Percentiles rank a stretch among this genome's conserved stretches.
These are phyloP conservation scores for Pyrenochaeta sp. DNA, from an alignment of 2,329 filamentous ascomycete species.

Conservation along the genomic window DNA sequence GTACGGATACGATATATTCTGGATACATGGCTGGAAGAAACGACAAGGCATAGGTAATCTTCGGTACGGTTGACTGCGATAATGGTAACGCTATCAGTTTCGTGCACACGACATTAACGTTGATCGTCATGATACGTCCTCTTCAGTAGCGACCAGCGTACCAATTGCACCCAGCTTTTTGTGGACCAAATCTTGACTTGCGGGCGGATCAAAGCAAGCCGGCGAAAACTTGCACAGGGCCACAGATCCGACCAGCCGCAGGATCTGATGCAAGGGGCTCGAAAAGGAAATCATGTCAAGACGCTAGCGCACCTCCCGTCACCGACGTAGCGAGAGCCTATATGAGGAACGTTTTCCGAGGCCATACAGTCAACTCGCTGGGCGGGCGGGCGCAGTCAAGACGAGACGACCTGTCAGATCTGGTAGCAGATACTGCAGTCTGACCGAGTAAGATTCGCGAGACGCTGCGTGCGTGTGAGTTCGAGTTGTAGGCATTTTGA, in stretches of 20 bases:
- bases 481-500: background rate
- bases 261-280: conserved; percentile 11
- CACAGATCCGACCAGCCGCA: conserved; percentile 2
- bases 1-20: background rate
- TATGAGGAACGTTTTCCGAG: conserved; percentile 1
- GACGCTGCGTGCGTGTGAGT: background rate
- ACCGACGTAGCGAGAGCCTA: conserved; percentile 1
- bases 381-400: background rate
- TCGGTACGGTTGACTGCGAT: background rate
- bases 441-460: background rate
- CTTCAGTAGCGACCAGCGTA: background rate
- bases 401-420: conserved; percentile 1
- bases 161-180: background rate
- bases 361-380: background rate
- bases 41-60: background rate
- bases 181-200: background rate
- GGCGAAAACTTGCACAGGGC: background rate
- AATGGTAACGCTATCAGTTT: background rate
- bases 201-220: background rate
- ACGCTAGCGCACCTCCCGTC: conserved; percentile 6
- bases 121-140: background rate
- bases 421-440: background rate
- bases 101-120: background rate
- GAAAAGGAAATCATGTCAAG: conserved; percentile 4
- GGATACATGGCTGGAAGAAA: background rate